Conservation (phyloP, 2,329 filamentous ascomycete species). For the Lecanicillium sp. region DNA sequence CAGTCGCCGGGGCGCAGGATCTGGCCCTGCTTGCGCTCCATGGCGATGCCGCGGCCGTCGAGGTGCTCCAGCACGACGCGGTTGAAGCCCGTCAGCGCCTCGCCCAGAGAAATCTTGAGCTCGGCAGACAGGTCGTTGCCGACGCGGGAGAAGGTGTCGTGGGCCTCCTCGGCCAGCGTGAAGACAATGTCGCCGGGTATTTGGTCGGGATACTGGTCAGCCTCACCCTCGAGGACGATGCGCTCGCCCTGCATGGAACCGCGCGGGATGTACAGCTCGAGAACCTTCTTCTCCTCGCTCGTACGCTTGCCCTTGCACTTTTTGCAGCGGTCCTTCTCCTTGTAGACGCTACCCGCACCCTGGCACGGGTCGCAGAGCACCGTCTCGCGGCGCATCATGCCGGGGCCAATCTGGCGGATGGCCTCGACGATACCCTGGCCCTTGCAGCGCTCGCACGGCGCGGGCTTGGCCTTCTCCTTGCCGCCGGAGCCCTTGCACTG, state of each 20-base stretch:
- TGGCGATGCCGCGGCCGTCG: constrained; percentile 81
- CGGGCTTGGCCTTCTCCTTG: constrained; percentile 83
- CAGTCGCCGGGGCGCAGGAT: constrained; percentile 78
- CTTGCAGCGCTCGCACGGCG: constrained; percentile 76
- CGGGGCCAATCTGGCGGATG: constrained; percentile 77
- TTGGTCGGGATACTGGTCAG: constrained; percentile 84
- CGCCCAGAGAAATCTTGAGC: constrained; percentile 72
- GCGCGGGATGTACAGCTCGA: constrained; percentile 93
- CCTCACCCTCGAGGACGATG: constrained; percentile 87
- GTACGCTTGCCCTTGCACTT: constrained; percentile 95
- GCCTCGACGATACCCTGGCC: constrained; percentile 73
- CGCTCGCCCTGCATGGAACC: constrained; percentile 82
- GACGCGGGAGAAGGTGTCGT: constrained; percentile 75
- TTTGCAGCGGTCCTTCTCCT: constrained; percentile 97
- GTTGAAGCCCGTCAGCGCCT: constrained; percentile 84
- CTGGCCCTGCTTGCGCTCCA: constrained; percentile 74
- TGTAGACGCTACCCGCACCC: constrained; percentile 79
- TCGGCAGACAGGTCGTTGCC: constrained; percentile 80
- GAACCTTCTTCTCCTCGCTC: constrained; percentile 80
- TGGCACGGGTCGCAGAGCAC: constrained; percentile 77
- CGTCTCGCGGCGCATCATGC: constrained; percentile 74
- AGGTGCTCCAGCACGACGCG: constrained; percentile 87
- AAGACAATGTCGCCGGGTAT: constrained; percentile 92
- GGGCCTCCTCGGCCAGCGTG: constrained; percentile 72
- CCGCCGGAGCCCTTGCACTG: constrained; percentile 85